Percentiles rank a stretch among this genome's conserved stretches.
These are phyloP conservation scores for Hypoxylon fuscum DNA, from an alignment of 495 filamentous ascomycete genomes.

Conservation along the genomic window DNA sequence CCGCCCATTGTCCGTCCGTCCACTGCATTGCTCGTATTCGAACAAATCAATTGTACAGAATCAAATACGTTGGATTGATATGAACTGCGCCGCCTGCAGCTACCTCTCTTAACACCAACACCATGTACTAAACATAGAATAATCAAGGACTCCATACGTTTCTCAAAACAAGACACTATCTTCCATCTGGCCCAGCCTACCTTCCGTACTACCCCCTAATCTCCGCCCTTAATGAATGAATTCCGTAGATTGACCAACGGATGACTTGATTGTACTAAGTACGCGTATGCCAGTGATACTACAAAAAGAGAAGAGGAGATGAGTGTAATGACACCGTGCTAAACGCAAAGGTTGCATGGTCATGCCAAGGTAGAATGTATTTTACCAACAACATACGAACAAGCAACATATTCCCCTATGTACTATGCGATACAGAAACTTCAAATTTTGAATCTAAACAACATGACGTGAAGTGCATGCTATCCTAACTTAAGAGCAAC, in stretches of 20 bases:
- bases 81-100: not conserved
- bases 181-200: not conserved
- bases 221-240: not conserved
- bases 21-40: too few species aligned
- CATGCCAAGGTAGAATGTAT: not conserved
- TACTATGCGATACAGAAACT: too few species aligned
- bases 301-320: not conserved
- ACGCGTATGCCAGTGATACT: not conserved
- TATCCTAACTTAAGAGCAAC: not conserved
- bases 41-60: not conserved
- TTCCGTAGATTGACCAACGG: not conserved
- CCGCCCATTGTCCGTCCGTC: too few species aligned
- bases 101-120: too few species aligned
- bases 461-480: too few species aligned
- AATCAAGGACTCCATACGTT: not conserved
- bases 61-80: not conserved
- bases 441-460: too few species aligned
- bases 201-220: not conserved
- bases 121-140: too few species aligned
- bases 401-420: not conserved
- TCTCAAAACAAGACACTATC: not conserved
- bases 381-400: not conserved
- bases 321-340: not conserved
- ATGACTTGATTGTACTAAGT: not conserved
- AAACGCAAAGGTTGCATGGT: not conserved